Percentiles rank a stretch among this genome's conserved stretches.
phyloP scores from a whole-genome alignment of 768 basidiomycete species.

The Collybia sordida region DNA sequence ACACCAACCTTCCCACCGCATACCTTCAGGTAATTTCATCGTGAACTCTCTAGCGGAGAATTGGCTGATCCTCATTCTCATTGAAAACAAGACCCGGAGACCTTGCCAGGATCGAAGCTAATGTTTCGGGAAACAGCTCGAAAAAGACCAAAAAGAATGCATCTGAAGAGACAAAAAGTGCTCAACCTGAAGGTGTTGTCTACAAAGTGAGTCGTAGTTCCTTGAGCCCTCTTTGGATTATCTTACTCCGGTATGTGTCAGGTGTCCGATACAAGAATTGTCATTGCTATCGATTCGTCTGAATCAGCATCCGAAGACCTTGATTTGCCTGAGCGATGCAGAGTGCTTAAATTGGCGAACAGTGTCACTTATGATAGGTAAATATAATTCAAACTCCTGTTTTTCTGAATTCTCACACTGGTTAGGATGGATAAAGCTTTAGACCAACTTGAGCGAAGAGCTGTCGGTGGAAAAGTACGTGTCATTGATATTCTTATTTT shows the following conservation, averaged over 20 bases:
- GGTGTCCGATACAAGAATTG: slow-evolving; percentile 81
- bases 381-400: not conserved
- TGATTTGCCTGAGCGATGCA: slow-evolving; percentile 82
- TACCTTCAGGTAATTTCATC: slow-evolving; percentile 60
- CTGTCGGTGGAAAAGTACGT: slow-evolving; percentile 15
- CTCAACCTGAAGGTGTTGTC: slow-evolving; percentile 74
- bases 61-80: too few relatives aligned
- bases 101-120: slow-evolving; percentile 80
- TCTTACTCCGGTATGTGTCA: slow-evolving; percentile 21
- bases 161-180: slow-evolving; percentile 35
- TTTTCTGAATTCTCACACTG: not conserved
- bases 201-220: slow-evolving; percentile 60
- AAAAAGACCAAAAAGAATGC: slow-evolving; percentile 46
- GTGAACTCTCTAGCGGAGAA: too few relatives aligned
- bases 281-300: slow-evolving; percentile 72
- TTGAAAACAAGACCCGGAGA: slow-evolving; percentile 86
- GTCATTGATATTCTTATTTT: not conserved
- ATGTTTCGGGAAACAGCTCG: slow-evolving; percentile 41
- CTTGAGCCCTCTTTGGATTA: not conserved
- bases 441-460: slow-evolving; percentile 56
- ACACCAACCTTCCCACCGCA: slow-evolving; percentile 79
- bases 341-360: slow-evolving; percentile 87
- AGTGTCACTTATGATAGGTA: slow-evolving; percentile 89
- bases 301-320: slow-evolving; percentile 62
- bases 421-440: slow-evolving; percentile 86